Percentiles rank a stretch among this genome's conserved stretches.
Conservation (phyloP, 2,329 filamentous ascomycete genomes). For the Tolypocladium ovalisporum region DNA sequence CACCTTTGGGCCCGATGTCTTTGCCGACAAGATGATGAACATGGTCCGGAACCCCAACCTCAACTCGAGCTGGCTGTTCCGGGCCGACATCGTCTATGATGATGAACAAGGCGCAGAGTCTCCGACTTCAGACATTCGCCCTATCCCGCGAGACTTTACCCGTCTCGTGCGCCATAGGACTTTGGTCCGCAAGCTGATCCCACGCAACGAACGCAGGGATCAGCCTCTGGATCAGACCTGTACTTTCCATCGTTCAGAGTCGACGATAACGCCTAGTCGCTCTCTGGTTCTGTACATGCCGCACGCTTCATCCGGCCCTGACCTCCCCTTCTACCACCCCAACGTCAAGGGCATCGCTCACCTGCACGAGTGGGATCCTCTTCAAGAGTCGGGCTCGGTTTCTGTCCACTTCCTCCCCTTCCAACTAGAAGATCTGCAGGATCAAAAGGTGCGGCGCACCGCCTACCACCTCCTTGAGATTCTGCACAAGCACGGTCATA, state of each 20-base stretch:
- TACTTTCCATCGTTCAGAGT: constrained; percentile 46
- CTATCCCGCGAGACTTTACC: constrained; percentile 8
- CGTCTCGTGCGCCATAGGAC: constrained; percentile 40
- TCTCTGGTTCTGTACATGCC: constrained; percentile 62
- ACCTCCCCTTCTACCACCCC: constrained; percentile 84
- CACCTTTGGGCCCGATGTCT: constrained; percentile 51
- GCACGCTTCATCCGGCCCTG: constrained; percentile 48
- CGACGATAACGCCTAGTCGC: constrained; percentile 10
- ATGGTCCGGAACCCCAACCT: constrained; percentile 70
- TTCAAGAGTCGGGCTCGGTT: constrained; percentile 32
- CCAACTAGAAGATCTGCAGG: constrained; percentile 12
- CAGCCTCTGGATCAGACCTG: constrained; percentile 72
- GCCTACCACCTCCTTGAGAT: constrained; percentile 57
- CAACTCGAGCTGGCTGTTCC: constrained; percentile 67
- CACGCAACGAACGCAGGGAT: constrained; percentile 71
- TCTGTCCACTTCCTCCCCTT: constrained; percentile 53
- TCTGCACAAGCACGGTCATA: constrained; percentile 64
- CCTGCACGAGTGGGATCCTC: constrained; percentile 52
- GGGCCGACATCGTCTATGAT: constrained; percentile 58
- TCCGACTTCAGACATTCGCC: not conserved
- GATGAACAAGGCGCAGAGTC: constrained; percentile 8
- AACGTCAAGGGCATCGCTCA: constrained; percentile 64
- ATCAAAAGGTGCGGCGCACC: constrained; percentile 50
- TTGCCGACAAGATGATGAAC: constrained; percentile 59
- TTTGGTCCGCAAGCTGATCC: constrained; percentile 68